phyloP scores from a whole-genome alignment of 768 basidiomycete species.

The Trametes cubensis region DNA sequence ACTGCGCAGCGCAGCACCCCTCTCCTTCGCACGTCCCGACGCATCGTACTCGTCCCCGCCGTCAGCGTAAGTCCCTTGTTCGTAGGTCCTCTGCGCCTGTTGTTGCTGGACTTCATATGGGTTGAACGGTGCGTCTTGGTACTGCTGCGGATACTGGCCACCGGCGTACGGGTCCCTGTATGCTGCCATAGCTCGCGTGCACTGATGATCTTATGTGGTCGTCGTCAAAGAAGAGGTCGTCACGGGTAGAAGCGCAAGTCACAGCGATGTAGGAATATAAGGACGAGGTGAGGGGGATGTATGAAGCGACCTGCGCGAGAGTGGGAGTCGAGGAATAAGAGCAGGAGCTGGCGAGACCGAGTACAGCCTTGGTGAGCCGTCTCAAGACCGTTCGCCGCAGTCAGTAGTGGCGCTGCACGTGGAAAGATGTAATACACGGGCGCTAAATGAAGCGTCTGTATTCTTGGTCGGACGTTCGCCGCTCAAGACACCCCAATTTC shows the following conservation, averaged over 20 bases:
- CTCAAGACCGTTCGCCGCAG: constrained; percentile 19
- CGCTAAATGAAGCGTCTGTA: too few species aligned
- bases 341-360: constrained; percentile 9
- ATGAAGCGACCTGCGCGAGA: constrained; percentile 26
- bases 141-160: constrained; percentile 34
- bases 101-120: constrained; percentile 53
- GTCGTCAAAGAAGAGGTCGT: constrained; percentile 11
- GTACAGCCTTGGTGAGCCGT: constrained; percentile 22
- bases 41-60: constrained; percentile 34
- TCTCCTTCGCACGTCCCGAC: constrained; percentile 24
- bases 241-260: neutral
- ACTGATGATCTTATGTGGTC: neutral
- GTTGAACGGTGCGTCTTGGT: constrained; percentile 40
- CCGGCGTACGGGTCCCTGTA: constrained; percentile 57
- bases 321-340: constrained; percentile 4
- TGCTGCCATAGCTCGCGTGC: constrained; percentile 35
- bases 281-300: neutral
- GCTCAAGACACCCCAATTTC: too few species aligned
- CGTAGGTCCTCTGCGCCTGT: constrained; percentile 45
- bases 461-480: too few species aligned
- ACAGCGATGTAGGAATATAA: neutral
- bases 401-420: constrained; percentile 12
- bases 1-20: constrained; percentile 14
- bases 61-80: constrained; percentile 43
- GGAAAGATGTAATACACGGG: neutral